A percentile compares a stretch with the other conserved stretches of the same genome.
phyloP scores from a whole-genome alignment of 73 alveolate species.

The Stentor roeselii region DNA sequence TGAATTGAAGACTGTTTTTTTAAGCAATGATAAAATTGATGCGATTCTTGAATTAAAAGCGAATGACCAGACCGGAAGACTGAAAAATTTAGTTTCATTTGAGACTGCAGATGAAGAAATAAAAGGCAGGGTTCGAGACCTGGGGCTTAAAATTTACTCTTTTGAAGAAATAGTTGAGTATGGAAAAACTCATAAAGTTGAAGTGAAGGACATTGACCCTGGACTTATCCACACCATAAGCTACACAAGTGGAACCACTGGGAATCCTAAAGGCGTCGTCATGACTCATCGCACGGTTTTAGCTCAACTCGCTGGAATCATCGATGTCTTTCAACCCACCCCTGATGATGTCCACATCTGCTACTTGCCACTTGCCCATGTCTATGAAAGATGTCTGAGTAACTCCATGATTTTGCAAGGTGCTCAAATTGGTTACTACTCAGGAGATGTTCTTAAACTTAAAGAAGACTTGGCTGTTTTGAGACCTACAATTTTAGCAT shows the following conservation, averaged over 20 bases:
- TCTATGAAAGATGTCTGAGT: slow-evolving; percentile 71
- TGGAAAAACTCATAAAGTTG: slow-evolving; percentile 31
- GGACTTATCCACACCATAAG: slow-evolving; percentile 29
- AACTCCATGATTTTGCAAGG: slow-evolving; percentile 56
- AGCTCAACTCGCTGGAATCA: slow-evolving; percentile 26
- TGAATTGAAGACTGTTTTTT: slow-evolving; percentile 33
- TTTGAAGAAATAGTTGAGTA: slow-evolving; percentile 31
- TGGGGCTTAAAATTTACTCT: slow-evolving; percentile 32
- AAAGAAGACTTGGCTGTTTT: slow-evolving; percentile 78
- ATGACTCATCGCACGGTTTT: slow-evolving; percentile 43
- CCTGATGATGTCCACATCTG: slow-evolving; percentile 39
- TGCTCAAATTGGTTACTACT: slow-evolving; percentile 65
- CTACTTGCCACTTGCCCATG: slow-evolving; percentile 89
- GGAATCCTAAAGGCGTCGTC: slow-evolving; percentile 70
- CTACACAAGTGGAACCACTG: slow-evolving; percentile 78
- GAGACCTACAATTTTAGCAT: slow-evolving; percentile 84
- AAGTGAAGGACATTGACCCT: neutral
- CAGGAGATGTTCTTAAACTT: slow-evolving; percentile 81
- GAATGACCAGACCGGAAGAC: slow-evolving; percentile 12
- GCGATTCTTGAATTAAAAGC: slow-evolving; percentile 19
- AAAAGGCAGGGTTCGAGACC: slow-evolving; percentile 30
- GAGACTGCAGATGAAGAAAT: slow-evolving; percentile 45
- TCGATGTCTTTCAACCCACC: slow-evolving; percentile 34
- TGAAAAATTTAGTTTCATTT: slow-evolving; percentile 35
- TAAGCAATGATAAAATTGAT: slow-evolving; percentile 32